These are phyloP conservation scores for Colletotrichum sojae DNA, from an alignment of 2,329 filamentous ascomycete species.

Conservation along the genomic window DNA sequence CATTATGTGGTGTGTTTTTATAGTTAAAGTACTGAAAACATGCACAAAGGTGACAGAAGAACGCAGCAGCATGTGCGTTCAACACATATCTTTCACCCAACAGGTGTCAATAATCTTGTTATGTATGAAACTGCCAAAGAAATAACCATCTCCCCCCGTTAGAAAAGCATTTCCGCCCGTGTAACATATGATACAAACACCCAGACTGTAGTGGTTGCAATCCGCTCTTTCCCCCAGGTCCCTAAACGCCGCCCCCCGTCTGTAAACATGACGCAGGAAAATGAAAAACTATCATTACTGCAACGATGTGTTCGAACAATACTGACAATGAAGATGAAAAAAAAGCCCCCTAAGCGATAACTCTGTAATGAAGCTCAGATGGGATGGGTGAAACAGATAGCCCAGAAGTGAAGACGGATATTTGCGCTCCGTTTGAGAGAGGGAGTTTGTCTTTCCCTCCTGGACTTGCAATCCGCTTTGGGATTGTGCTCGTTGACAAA, in stretches of 20 bases:
- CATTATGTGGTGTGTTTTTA: too few species aligned
- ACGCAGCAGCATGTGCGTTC: too few species aligned
- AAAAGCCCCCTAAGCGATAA: conserved; percentile 18
- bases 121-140: too few species aligned
- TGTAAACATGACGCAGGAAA: background rate
- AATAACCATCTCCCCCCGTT: too few species aligned
- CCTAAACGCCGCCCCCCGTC: conserved; percentile 20
- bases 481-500: conserved; percentile 1
- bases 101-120: too few species aligned
- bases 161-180: too few species aligned
- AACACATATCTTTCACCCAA: too few species aligned
- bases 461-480: background rate
- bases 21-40: too few species aligned
- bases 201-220: background rate
- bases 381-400: background rate
- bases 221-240: conserved; percentile 25
- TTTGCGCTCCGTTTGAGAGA: conserved; percentile 1
- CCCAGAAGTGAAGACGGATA: background rate
- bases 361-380: conserved; percentile 8
- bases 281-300: conserved; percentile 37
- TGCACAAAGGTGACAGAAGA: too few species aligned
- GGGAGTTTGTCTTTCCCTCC: too few species aligned
- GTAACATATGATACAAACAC: background rate
- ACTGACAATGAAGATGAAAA: conserved; percentile 33
- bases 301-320: conserved; percentile 32